Evolutionary conservation across 805 yeast genomes (phyloP).

Genomic region (Metschnikowia dekortorum): DNA sequence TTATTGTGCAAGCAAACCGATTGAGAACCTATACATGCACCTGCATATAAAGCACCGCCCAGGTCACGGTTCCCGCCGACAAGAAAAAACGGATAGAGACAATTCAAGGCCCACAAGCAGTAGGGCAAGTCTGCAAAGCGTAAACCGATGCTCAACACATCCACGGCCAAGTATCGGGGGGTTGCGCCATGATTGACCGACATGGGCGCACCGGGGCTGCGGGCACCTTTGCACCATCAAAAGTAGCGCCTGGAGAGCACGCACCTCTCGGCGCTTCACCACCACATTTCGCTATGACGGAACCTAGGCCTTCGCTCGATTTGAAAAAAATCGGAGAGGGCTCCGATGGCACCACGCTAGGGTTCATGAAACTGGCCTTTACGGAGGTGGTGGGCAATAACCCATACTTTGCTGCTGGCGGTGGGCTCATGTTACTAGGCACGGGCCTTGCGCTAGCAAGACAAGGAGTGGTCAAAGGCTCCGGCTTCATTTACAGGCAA

Average conservation of each 20-base stretch:
- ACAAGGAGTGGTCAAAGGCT: conserved; percentile 57
- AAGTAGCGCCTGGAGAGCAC: background rate
- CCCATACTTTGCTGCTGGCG: conserved; percentile 98
- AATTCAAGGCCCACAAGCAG: background rate
- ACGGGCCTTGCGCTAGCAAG: conserved; percentile 78
- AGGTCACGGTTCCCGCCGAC: background rate
- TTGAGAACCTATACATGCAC: background rate
- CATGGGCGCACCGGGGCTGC: background rate
- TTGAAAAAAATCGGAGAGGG: conserved; percentile 30
- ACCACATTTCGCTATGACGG: background rate
- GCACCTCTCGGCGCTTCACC: background rate
- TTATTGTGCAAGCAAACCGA: conserved; percentile 2
- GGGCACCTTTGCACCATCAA: conserved; percentile 1
- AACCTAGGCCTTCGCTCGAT: conserved; percentile 22
- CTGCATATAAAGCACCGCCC: background rate
- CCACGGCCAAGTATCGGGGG: background rate
- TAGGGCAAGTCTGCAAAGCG: background rate
- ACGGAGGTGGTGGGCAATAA: conserved; percentile 59
- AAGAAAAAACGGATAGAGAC: background rate
- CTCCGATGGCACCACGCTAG: conserved; percentile 36
- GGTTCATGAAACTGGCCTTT: conserved; percentile 37
- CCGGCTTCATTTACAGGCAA: conserved; percentile 72
- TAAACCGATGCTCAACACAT: no score
- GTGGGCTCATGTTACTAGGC: conserved; percentile 95
- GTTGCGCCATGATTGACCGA: background rate